phyloP scores from a whole-genome alignment of 2,329 filamentous ascomycete species.

The Phaeosphaeria sp. region DNA sequence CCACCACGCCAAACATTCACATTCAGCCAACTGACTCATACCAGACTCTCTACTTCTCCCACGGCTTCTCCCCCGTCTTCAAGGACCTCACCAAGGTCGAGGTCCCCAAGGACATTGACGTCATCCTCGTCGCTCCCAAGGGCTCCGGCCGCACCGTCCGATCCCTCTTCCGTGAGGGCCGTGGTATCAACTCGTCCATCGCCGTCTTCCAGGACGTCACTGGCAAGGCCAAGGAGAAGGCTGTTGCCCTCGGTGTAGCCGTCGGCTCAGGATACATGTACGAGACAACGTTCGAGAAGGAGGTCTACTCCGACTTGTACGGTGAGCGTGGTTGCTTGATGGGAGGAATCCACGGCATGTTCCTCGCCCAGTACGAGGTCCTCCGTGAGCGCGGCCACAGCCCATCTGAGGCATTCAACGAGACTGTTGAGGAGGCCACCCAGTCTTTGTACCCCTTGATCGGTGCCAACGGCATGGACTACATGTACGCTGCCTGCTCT shows the following conservation, averaged over 20 bases:
- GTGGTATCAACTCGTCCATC: constrained; percentile 99
- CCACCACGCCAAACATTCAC: constrained; percentile 25
- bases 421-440: constrained; percentile 99
- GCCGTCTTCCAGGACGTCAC: constrained; percentile 99
- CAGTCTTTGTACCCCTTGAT: constrained; percentile 98
- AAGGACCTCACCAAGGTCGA: constrained; percentile 99
- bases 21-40: constrained; percentile 11
- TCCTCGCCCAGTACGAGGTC: constrained; percentile 99
- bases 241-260: constrained; percentile 93
- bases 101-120: constrained; percentile 92
- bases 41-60: constrained; percentile 99
- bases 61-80: constrained; percentile 99
- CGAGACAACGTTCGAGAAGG: constrained; percentile 99
- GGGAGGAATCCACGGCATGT: constrained; percentile 99
- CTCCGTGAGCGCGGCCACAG: constrained; percentile 98
- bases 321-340: constrained; percentile 99
- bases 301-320: constrained; percentile 99
- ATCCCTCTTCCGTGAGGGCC: constrained; percentile 97
- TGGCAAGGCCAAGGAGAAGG: constrained; percentile 97
- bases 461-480: constrained; percentile 98
- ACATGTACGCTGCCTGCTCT: constrained; percentile 99
- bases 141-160: constrained; percentile 98
- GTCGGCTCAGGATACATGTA: constrained; percentile 98
- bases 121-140: constrained; percentile 99
- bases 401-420: constrained; percentile 99